Evolutionary conservation across 2,329 filamentous ascomycete species (phyloP).

Genomic region (Simplicillium aogashimaense): DNA sequence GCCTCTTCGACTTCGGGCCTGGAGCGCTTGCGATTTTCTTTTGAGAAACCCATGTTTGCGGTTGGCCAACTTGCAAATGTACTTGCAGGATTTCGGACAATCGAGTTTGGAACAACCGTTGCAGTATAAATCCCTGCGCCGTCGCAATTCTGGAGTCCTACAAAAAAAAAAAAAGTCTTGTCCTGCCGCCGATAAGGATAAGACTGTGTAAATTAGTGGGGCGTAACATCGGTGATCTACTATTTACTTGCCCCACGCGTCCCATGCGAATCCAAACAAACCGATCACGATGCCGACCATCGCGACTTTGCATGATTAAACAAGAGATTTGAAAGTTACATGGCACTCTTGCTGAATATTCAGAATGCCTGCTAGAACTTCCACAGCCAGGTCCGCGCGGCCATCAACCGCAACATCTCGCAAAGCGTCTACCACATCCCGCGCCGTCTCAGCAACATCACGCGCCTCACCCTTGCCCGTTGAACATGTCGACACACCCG

Average conservation of each 20-base stretch:
- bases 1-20: slow-evolving; percentile 21
- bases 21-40: slow-evolving; percentile 24
- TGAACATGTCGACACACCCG: slow-evolving; percentile 66
- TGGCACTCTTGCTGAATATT: background rate
- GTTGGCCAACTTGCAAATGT: background rate
- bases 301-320: background rate
- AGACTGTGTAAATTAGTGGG: no score
- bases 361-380: slow-evolving; percentile 40
- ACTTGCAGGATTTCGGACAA: background rate
- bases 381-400: slow-evolving; percentile 32
- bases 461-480: slow-evolving; percentile 46
- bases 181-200: background rate
- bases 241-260: no score
- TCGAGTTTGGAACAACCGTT: no score
- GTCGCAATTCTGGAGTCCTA: no score
- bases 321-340: background rate
- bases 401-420: slow-evolving; percentile 29
- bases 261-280: slow-evolving; percentile 7
- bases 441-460: slow-evolving; percentile 32
- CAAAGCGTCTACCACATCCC: slow-evolving; percentile 26
- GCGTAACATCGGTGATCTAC: slow-evolving; percentile 23
- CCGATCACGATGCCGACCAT: slow-evolving; percentile 3
- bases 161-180: slow-evolving; percentile 13
- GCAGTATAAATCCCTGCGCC: background rate
- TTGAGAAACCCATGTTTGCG: slow-evolving; percentile 16